phyloP scores from a whole-genome alignment of 345 rosid species.

The Heritiera littoralis region DNA sequence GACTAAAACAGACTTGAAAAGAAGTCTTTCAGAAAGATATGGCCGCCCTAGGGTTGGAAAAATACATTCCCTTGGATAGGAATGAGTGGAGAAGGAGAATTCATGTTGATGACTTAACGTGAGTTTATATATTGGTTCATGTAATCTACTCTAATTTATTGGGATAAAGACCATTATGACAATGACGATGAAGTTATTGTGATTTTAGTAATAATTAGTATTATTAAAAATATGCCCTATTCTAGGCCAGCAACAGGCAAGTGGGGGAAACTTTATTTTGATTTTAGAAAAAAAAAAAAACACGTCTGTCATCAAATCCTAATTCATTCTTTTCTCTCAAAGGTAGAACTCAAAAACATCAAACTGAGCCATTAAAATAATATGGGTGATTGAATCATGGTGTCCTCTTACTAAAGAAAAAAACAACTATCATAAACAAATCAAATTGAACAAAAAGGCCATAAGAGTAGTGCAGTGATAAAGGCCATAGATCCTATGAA shows the following conservation, averaged over 20 bases:
- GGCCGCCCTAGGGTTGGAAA: too few species aligned
- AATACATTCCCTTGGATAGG: too few species aligned
- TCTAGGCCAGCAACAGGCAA: not conserved
- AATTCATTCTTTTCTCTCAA: not conserved
- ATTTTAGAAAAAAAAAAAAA: not conserved
- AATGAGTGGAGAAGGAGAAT: too few species aligned
- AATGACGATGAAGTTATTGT: too few species aligned
- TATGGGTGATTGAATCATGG: not conserved
- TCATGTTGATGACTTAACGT: too few species aligned
- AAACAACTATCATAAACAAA: not conserved
- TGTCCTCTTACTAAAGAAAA: not conserved
- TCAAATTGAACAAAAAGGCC: not conserved
- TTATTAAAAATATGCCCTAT: too few species aligned
- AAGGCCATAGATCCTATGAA: not conserved
- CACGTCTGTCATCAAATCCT: not conserved
- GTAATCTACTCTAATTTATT: too few species aligned
- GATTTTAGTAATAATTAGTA: too few species aligned
- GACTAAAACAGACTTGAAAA: too few species aligned
- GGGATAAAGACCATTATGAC: too few species aligned
- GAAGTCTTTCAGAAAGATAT: too few species aligned
- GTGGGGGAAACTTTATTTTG: not conserved
- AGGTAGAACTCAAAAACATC: not conserved
- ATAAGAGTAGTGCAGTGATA: not conserved
- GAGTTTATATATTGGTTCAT: too few species aligned
- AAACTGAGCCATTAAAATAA: not conserved